Evolutionary conservation across 192 early-diverging fungal species (phyloP).

Genomic region (Coemansia sp.): DNA sequence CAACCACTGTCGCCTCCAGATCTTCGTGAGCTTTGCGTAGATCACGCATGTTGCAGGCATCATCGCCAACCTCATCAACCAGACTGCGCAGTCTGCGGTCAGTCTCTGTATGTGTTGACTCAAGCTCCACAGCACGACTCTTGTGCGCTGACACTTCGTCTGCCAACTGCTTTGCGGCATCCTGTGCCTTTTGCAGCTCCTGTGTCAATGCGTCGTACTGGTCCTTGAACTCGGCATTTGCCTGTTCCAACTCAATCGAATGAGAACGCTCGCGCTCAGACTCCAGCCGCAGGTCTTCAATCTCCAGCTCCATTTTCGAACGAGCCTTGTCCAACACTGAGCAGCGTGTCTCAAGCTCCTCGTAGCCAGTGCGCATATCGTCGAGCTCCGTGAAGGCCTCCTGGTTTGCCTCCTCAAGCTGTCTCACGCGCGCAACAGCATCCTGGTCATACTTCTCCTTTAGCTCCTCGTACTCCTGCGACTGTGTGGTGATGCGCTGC

Average conservation of each 20-base stretch:
- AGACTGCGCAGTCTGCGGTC: conserved; percentile 58
- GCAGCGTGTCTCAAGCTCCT: conserved; percentile 60
- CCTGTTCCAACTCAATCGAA: conserved; percentile 53
- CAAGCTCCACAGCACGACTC: conserved; percentile 22
- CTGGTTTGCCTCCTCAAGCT: conserved; percentile 60
- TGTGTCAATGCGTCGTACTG: conserved; percentile 50
- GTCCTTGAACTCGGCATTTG: conserved; percentile 59
- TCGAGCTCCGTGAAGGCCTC: conserved; percentile 63
- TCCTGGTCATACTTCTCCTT: conserved; percentile 67
- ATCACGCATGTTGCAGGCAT: conserved; percentile 71
- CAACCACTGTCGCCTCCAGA: conserved; percentile 62
- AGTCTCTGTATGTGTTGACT: conserved; percentile 26
- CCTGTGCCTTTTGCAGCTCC: conserved; percentile 19
- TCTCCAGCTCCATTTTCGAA: conserved; percentile 63
- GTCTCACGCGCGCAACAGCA: conserved; percentile 53
- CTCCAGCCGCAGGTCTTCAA: conserved; percentile 75
- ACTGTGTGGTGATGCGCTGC: conserved; percentile 60
- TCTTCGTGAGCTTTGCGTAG: conserved; percentile 66
- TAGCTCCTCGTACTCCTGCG: conserved; percentile 63
- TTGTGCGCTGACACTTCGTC: conserved; percentile 16
- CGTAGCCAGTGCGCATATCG: conserved; percentile 64
- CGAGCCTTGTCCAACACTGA: conserved; percentile 72
- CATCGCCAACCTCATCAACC: conserved; percentile 67
- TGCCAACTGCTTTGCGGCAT: conserved; percentile 8
- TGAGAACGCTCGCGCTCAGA: conserved; percentile 68